A percentile compares a stretch with the other conserved stretches of the same genome.
These are phyloP conservation scores for Crithidia fasciculata DNA, from an alignment of 208 protist genomes.

Conservation along the genomic window DNA sequence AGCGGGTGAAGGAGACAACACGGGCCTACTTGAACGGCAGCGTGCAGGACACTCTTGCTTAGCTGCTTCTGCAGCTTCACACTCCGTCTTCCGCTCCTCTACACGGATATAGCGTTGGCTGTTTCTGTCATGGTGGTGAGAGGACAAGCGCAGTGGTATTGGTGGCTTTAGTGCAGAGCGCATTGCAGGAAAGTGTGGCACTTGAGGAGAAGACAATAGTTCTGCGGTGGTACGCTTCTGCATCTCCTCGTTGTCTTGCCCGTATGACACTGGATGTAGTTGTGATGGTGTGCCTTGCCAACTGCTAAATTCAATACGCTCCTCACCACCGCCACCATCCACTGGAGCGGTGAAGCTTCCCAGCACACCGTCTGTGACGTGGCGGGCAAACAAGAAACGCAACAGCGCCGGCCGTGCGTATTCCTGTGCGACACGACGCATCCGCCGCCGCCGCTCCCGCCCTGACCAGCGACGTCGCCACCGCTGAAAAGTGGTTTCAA, in stretches of 20 bases:
- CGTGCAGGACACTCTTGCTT: neutral
- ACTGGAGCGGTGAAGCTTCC: neutral
- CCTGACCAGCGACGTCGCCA: constrained; percentile 1
- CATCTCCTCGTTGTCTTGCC: too few relatives aligned
- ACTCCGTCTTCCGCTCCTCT: too few relatives aligned
- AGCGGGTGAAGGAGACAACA: neutral
- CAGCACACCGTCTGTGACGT: constrained; percentile 20
- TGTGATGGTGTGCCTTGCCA: too few relatives aligned
- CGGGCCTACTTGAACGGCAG: neutral
- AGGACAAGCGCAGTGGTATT: neutral
- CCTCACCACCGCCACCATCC: neutral
- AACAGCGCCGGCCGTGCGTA: constrained; percentile 30
- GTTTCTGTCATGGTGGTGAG: neutral
- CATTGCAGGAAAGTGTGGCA: too few relatives aligned
- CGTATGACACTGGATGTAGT: too few relatives aligned
- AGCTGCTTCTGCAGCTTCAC: neutral
- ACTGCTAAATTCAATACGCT: neutral
- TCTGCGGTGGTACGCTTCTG: too few relatives aligned
- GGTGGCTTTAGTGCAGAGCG: too few relatives aligned
- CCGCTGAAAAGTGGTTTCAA: neutral
- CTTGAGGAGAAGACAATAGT: too few relatives aligned
- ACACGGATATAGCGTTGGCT: too few relatives aligned
- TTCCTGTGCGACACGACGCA: constrained; percentile 26
- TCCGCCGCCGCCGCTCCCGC: constrained; percentile 12
- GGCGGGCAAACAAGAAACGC: constrained; percentile 23